Percentiles rank a stretch among this genome's conserved stretches.
Conservation (phyloP, 2,329 filamentous ascomycete genomes). For the Gyromitra esculenta region DNA sequence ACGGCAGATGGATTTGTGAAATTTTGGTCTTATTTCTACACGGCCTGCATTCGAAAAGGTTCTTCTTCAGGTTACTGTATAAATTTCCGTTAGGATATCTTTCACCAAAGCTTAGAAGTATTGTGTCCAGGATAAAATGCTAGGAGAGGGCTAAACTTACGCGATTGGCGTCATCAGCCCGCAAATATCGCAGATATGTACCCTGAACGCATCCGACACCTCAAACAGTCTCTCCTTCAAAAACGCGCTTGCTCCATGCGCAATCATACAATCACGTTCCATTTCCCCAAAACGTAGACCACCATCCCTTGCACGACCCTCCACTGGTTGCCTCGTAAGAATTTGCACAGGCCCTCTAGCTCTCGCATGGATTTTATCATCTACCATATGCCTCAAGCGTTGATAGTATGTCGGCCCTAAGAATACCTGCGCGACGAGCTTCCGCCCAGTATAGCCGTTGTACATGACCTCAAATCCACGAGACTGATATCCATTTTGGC, state of each 20-base stretch:
- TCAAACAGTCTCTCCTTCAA: slow-evolving; percentile 94
- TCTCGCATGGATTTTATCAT: slow-evolving; percentile 99
- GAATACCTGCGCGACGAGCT: slow-evolving; percentile 94
- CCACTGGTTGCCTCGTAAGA: slow-evolving; percentile 93
- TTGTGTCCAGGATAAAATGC: neutral
- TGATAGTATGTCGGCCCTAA: slow-evolving; percentile 98
- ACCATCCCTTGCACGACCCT: slow-evolving; percentile 97
- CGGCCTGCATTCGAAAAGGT: slow-evolving; percentile 93
- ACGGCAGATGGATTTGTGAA: slow-evolving; percentile 96
- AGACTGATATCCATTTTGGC: slow-evolving; percentile 92
- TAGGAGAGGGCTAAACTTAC: slow-evolving; percentile 70
- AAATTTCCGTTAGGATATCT: slow-evolving; percentile 49
- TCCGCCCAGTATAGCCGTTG: slow-evolving; percentile 94
- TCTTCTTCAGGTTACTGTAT: slow-evolving; percentile 86
- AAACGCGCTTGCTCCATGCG: slow-evolving; percentile 97
- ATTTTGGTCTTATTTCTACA: slow-evolving; percentile 99
- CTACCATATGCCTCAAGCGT: slow-evolving; percentile 98
- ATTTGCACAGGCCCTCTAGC: slow-evolving; percentile 97
- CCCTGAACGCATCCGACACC: slow-evolving; percentile 96
- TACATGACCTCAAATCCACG: slow-evolving; percentile 99
- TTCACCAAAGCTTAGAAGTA: slow-evolving; percentile 58
- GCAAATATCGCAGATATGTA: slow-evolving; percentile 98
- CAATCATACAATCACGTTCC: slow-evolving; percentile 99
- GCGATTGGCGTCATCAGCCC: slow-evolving; percentile 99
- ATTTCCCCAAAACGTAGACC: slow-evolving; percentile 99